Percentiles rank a stretch among this genome's conserved stretches.
These are phyloP conservation scores for Echinosophora koreensis DNA, from an alignment of 306 rosid genomes.

Conservation along the genomic window DNA sequence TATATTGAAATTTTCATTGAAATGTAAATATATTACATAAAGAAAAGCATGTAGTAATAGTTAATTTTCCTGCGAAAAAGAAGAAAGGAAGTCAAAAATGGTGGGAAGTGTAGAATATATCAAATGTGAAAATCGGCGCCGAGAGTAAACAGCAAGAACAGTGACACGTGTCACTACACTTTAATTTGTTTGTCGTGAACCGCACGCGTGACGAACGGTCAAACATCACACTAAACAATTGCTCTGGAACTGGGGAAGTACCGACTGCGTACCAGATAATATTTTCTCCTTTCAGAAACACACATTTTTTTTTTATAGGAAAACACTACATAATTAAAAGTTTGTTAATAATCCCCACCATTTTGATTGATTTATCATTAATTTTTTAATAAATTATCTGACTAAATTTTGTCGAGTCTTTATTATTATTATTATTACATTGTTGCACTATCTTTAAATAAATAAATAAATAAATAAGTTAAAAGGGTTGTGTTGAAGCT, in stretches of 20 bases:
- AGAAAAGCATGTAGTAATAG: too few relatives aligned
- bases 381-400: too few relatives aligned
- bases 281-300: constrained; percentile 7
- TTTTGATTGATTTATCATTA: too few relatives aligned
- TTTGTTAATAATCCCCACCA: not conserved
- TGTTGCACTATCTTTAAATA: not conserved
- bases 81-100: constrained; percentile 40
- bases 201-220: constrained; percentile 83
- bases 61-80: not conserved
- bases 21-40: too few relatives aligned
- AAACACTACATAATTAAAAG: not conserved
- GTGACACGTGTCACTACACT: constrained; percentile 58
- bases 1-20: too few relatives aligned
- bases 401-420: too few relatives aligned
- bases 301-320: not conserved
- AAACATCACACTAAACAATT: constrained; percentile 53
- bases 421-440: not conserved
- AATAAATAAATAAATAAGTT: too few relatives aligned
- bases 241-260: constrained; percentile 37
- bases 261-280: constrained; percentile 5
- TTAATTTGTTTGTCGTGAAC: constrained; percentile 63
- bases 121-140: constrained; percentile 63
- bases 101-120: constrained; percentile 37
- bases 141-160: constrained; percentile 33
- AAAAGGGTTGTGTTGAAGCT: too few relatives aligned